These are phyloP conservation scores for Phaeosphaeriaceae sp. DNA, from an alignment of 2,329 filamentous ascomycete genomes.

Conservation along the genomic window DNA sequence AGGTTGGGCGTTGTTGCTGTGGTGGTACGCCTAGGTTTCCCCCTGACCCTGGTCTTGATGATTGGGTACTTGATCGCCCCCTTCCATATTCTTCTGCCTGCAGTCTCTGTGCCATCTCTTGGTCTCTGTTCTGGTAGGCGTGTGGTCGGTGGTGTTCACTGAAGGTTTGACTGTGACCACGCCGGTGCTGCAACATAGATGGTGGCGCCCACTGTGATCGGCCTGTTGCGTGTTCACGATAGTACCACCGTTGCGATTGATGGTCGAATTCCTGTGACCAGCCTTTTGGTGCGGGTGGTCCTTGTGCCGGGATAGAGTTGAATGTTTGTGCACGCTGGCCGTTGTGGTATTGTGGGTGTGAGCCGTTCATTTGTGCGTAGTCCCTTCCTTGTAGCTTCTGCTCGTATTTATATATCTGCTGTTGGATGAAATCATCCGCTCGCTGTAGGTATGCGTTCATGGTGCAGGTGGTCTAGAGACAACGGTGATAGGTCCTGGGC, in stretches of 20 bases:
- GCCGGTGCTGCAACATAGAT: slow-evolving; percentile 14
- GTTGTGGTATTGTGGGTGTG: slow-evolving; percentile 10
- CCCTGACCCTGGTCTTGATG: slow-evolving; percentile 3
- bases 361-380: slow-evolving; percentile 4
- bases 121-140: neutral
- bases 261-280: slow-evolving; percentile 70
- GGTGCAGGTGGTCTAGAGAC: slow-evolving; percentile 6
- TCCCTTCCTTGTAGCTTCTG: slow-evolving; percentile 17
- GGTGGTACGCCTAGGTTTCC: neutral
- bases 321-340: slow-evolving; percentile 6
- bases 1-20: slow-evolving; percentile 1
- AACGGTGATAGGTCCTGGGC: neutral
- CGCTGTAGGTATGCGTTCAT: slow-evolving; percentile 22
- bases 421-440: slow-evolving; percentile 22
- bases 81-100: slow-evolving; percentile 7
- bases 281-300: slow-evolving; percentile 58
- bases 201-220: slow-evolving; percentile 66
- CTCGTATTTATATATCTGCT: slow-evolving; percentile 26
- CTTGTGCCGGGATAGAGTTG: slow-evolving; percentile 20
- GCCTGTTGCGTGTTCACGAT: slow-evolving; percentile 65
- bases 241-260: slow-evolving; percentile 67
- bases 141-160: slow-evolving; percentile 7
- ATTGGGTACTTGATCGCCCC: slow-evolving; percentile 9
- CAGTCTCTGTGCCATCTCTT: slow-evolving; percentile 4
- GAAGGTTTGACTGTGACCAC: neutral